Evolutionary conservation across 2,329 filamentous ascomycete species (phyloP), one percentile per base, ranked within the genome.

Genomic region (Diaporthe helianthi): DNA sequence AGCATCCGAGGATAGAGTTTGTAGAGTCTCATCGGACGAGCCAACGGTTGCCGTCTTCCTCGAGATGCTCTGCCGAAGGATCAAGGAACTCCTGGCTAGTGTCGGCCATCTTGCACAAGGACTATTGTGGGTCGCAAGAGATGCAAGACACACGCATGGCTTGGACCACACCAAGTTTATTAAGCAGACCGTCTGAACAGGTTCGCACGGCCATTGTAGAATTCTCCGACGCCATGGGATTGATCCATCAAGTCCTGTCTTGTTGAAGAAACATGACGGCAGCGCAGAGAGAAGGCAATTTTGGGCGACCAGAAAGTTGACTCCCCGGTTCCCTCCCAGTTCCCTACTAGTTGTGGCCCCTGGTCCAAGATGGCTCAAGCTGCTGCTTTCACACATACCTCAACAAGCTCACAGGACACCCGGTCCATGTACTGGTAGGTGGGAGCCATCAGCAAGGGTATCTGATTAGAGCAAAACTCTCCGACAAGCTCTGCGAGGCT

Each of bases 381-480:
- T 65, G 54, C 53, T 65, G n/a, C n/a, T 67, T 61, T 61, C n/a
- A n/a, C n/a, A n/a, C n/a, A n/a, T 54, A 67, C 29, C 52, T 65
- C 63, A 69, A 67, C 67, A 65, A 66, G 70, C 67, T 71, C 70
- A 53, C 55, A 67, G 51, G 67, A 51, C 33, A 53, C 73, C 73
- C 72, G 72, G 67, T 75, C 77, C 79, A 78, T 79, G 76, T 75
- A 47, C 44, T 47, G 44, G 10, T 47, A 74, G 73, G 77, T 63
- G 44, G 58, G 49, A 67, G 38, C 77, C 75, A 76, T 76, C 74
- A 79, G 77, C 78, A 79, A 76, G 79, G 78, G 76, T 74, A 75
- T 77, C 76, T 80, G 79, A 82, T 81, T 80, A 80, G 79, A 79
- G 76, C 77, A 52, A 78, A 80, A 83, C 81, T 79, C 80, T 83